A percentile compares a stretch with the other conserved stretches of the same genome.
Evolutionary conservation across 768 basidiomycete species (phyloP).

Genomic region (Lactifluus echinatus): DNA sequence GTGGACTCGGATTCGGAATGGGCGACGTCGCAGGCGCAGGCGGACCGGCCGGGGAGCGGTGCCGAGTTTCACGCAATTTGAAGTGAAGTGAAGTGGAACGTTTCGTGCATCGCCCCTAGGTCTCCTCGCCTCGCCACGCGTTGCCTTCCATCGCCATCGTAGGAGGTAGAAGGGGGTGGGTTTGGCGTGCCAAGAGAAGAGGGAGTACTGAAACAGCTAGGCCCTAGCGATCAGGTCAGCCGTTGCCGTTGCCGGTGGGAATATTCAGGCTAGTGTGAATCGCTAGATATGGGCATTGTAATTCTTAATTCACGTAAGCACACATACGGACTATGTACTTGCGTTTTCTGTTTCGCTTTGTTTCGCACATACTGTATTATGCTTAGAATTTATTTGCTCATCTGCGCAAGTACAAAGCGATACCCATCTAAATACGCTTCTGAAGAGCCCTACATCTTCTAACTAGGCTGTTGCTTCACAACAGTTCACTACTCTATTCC

Average conservation of each 20-base stretch:
- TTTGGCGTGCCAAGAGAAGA: not conserved
- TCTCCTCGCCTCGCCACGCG: not conserved
- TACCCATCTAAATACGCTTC: not conserved
- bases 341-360: not conserved
- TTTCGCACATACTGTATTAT: not conserved
- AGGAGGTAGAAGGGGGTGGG: not conserved
- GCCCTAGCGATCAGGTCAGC: not conserved
- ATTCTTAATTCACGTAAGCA: not conserved
- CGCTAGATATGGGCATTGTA: not conserved
- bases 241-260: not conserved
- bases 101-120: not conserved
- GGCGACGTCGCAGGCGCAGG: not conserved
- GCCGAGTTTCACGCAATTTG: not conserved
- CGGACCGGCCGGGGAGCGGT: not conserved
- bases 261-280: too few relatives aligned
- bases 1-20: not conserved
- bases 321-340: not conserved
- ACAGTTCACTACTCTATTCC: not conserved
- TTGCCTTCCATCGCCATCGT: not conserved
- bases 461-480: not conserved
- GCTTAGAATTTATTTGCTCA: not conserved
- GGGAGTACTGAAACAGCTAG: not conserved
- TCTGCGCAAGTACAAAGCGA: not conserved
- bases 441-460: not conserved
- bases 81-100: too few relatives aligned